Evolutionary conservation across 2,329 filamentous ascomycete species (phyloP).

Genomic region (Colletotrichum siamense): DNA sequence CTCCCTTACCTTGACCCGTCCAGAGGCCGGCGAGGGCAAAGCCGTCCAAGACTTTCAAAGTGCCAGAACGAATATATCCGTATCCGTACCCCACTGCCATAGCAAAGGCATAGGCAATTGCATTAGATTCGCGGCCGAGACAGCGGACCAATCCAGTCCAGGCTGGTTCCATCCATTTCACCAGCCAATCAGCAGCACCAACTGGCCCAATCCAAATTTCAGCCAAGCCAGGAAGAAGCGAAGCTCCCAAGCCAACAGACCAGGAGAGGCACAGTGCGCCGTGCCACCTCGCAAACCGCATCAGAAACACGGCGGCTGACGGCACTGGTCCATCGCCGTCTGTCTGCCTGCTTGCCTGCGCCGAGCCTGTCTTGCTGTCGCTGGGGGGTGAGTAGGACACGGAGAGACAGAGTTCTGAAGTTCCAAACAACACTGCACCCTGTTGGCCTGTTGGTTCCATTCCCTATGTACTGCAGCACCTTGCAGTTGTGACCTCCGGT

Average conservation of each 20-base stretch:
- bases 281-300: not conserved
- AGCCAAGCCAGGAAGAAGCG: not conserved
- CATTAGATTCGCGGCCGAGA: not conserved
- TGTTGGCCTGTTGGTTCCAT: not conserved
- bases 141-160: not conserved
- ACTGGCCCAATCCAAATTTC: not conserved
- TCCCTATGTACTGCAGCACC: not conserved
- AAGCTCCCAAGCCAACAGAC: not conserved
- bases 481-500: not conserved
- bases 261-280: not conserved
- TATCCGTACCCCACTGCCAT: not conserved
- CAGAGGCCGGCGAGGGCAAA: not conserved
- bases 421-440: not conserved
- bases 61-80: not conserved
- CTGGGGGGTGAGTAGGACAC: not conserved
- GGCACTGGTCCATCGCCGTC: not conserved
- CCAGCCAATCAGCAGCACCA: not conserved
- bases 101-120: not conserved
- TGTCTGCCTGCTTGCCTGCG: not conserved
- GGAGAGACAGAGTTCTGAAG: not conserved
- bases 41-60: not conserved
- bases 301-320: conserved; percentile 13
- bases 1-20: not conserved
- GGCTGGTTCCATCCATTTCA: not conserved
- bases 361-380: not conserved